Evolutionary conservation across 2,329 filamentous ascomycete genomes (phyloP).

Genomic region (Arachnomyces sp.): DNA sequence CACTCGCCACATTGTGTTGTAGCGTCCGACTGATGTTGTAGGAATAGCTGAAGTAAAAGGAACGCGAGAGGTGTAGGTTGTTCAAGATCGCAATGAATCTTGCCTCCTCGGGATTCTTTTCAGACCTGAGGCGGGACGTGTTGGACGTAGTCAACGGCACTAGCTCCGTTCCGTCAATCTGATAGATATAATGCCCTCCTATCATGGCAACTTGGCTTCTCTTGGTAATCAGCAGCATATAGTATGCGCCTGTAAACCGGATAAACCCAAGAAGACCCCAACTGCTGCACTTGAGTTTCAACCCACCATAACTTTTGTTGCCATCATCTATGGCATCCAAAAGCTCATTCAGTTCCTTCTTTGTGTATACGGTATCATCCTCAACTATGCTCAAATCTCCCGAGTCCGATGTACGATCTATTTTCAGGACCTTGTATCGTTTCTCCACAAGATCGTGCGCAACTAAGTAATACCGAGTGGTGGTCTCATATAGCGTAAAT

Average conservation of each 20-base stretch:
- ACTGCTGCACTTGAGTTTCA: slow-evolving; percentile 80
- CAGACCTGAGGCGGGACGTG: slow-evolving; percentile 61
- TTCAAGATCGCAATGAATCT: slow-evolving; percentile 82
- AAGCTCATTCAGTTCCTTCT: slow-evolving; percentile 87
- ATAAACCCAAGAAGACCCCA: slow-evolving; percentile 96
- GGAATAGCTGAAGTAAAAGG: slow-evolving; percentile 97
- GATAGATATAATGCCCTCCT: slow-evolving; percentile 91
- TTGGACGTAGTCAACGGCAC: slow-evolving; percentile 71
- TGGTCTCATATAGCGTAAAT: slow-evolving; percentile 95
- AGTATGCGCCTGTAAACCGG: slow-evolving; percentile 88
- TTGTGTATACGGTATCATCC: slow-evolving; percentile 89
- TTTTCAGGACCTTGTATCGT: slow-evolving; percentile 85
- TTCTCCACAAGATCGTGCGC: slow-evolving; percentile 84
- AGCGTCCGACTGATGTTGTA: slow-evolving; percentile 91
- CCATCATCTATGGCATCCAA: slow-evolving; percentile 91
- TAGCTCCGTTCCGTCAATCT: slow-evolving; percentile 87
- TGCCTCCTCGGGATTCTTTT: slow-evolving; percentile 79
- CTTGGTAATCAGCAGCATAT: slow-evolving; percentile 95
- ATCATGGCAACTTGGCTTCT: slow-evolving; percentile 93
- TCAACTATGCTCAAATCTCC: slow-evolving; percentile 78
- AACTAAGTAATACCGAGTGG: slow-evolving; percentile 86
- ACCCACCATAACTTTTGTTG: slow-evolving; percentile 79
- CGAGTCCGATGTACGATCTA: slow-evolving; percentile 76
- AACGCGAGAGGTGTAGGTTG: slow-evolving; percentile 80
- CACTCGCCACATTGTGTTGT: slow-evolving; percentile 81